phyloP scores from a whole-genome alignment of 345 rosid genomes.

The Sisymbrium irio region DNA sequence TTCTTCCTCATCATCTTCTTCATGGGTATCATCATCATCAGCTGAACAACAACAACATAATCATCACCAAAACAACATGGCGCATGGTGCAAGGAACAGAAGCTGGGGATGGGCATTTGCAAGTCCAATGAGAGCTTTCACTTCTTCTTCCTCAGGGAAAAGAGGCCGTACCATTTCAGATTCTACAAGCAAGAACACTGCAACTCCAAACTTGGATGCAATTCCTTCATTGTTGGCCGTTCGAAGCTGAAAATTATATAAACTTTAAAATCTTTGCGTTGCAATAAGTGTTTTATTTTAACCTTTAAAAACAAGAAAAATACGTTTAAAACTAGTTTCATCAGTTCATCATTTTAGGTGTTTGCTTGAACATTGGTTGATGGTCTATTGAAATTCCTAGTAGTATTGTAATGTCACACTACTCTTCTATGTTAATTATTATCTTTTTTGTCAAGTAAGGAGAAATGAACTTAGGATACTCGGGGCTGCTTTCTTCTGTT shows the following conservation, averaged over 20 bases:
- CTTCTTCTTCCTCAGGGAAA: slow-evolving; percentile 36
- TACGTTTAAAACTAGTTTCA: slow-evolving; percentile 15
- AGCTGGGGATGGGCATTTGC: slow-evolving; percentile 96
- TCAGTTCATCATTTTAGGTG: slow-evolving; percentile 6
- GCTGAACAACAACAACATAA: slow-evolving; percentile 51
- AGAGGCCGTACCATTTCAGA: slow-evolving; percentile 33
- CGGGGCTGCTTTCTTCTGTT: background rate
- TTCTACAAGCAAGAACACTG: slow-evolving; percentile 31
- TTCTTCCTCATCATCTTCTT: slow-evolving; percentile 68
- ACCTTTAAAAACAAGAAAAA: background rate
- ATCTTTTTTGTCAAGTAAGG: background rate
- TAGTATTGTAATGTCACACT: slow-evolving; percentile 22
- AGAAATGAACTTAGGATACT: background rate
- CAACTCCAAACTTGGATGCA: slow-evolving; percentile 49
- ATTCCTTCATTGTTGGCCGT: slow-evolving; percentile 78
- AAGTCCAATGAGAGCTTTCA: slow-evolving; percentile 92
- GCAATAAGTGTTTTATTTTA: slow-evolving; percentile 17
- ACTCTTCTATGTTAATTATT: slow-evolving; percentile 8
- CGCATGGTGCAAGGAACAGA: slow-evolving; percentile 47
- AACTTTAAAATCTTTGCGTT: background rate
- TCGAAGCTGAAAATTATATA: slow-evolving; percentile 35
- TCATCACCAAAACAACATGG: background rate
- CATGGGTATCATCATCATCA: slow-evolving; percentile 55
- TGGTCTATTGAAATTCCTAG: background rate
- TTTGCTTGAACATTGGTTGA: slow-evolving; percentile 4